A percentile compares a stretch with the other conserved stretches of the same genome.
phyloP scores from a whole-genome alignment of 2,329 filamentous ascomycete genomes.

The Blastomyces parvus region DNA sequence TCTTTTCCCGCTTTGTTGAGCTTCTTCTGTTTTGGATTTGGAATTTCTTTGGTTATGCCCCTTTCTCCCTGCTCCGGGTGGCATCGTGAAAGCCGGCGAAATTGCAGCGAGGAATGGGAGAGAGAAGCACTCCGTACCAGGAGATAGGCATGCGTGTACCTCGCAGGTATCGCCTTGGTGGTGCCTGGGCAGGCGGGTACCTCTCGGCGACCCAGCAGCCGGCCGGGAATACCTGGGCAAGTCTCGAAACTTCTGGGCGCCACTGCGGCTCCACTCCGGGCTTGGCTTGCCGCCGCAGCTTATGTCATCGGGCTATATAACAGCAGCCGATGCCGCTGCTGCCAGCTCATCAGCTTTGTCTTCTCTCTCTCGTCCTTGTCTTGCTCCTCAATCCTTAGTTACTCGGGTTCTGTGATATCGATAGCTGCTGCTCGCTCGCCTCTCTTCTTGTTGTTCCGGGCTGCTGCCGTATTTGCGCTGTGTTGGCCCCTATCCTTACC shows the following conservation, averaged over 20 bases:
- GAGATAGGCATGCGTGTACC: not conserved
- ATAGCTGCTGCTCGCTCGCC: not conserved
- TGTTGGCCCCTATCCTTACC: not conserved
- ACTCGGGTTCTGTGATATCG: not conserved
- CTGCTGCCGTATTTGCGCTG: not conserved
- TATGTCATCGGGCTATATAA: slow-evolving; percentile 1
- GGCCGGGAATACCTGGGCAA: not conserved
- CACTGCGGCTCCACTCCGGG: not conserved
- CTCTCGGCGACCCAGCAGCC: not conserved
- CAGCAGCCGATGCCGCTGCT: not conserved
- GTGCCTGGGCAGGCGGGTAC: not conserved
- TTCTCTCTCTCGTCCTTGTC: not conserved
- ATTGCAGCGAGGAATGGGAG: no score
- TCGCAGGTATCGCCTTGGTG: not conserved
- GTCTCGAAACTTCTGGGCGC: slow-evolving; percentile 12
- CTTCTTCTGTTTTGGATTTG: not conserved
- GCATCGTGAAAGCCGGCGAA: no score
- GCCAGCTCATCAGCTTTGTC: not conserved
- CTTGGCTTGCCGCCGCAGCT: not conserved
- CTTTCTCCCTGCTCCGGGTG: no score
- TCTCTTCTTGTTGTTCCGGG: not conserved
- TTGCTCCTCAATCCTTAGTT: not conserved
- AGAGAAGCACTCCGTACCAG: not conserved
- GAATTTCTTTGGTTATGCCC: not conserved
- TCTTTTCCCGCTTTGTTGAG: no score